Conservation (phyloP, 192 early-diverging fungal genomes). For the Lobulomyces angularis region DNA sequence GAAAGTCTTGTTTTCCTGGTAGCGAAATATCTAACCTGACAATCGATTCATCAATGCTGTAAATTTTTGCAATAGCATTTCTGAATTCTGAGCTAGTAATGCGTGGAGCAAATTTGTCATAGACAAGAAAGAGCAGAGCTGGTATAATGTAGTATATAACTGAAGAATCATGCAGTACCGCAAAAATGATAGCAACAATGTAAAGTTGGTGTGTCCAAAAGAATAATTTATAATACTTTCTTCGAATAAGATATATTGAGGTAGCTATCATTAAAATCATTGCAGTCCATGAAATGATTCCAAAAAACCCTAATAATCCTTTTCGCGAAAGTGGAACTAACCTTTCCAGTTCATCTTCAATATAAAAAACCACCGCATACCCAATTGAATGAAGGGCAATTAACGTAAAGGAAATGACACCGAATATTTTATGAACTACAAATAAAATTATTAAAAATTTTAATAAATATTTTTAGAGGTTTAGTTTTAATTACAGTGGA, state of each 20-base stretch:
- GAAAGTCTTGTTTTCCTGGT: not conserved
- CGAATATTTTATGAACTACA: no score
- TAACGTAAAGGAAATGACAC: no score
- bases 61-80: not conserved
- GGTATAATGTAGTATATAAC: slow-evolving; percentile 4
- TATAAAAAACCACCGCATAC: no score
- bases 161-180: slow-evolving; percentile 2
- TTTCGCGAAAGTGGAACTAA: no score
- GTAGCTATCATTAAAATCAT: slow-evolving; percentile 8
- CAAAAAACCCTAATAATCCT: slow-evolving; percentile 5
- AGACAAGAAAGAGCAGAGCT: slow-evolving; percentile 10
- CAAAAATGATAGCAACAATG: slow-evolving; percentile 3
- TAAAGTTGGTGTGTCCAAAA: slow-evolving; percentile 13
- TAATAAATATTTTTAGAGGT: no score
- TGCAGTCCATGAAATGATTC: slow-evolving; percentile 11
- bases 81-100: not conserved
- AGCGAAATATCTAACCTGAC: not conserved
- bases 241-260: slow-evolving; percentile 6
- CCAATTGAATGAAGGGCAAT: no score
- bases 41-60: not conserved
- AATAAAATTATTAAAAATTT: no score
- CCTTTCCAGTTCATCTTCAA: no score
- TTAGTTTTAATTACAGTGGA: no score
- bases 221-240: slow-evolving; percentile 5
- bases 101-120: slow-evolving; percentile 1